Base-by-base conservation (phyloP, 208 protist species). In the Leishmania amazonensis region DNA sequence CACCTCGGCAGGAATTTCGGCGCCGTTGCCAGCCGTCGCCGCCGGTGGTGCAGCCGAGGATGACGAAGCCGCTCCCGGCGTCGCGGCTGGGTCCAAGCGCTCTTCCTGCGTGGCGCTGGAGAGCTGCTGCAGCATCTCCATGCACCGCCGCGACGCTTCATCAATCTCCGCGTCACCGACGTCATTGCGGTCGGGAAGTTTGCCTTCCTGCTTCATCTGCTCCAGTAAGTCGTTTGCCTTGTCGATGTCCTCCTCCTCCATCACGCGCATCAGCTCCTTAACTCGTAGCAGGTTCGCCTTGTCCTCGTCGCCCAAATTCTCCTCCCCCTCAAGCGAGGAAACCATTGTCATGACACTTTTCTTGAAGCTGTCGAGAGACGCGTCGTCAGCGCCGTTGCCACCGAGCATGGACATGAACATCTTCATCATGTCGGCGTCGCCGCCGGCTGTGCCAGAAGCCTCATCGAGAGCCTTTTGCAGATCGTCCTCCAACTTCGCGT, bases 401-500 rank as follows among this genome's bases (percentile, higher is more conserved):
- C 73, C 81, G 31, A 85, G 80, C 51, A 91, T 84, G 54, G 76
- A 80, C 81, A 85, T 85, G 24, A 90, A 83, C 80, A 87, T 89
- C 78, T 88, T 85, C 72, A 87, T 70, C 68, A 87, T 85, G 70
- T 90, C 85, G 9, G 71, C 83, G 13, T 76, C 88, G n/a, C 70
- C 70, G 11, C 79, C 81, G 19, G 51, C 68, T 28, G 67, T 51
- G 24, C 83, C 83, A 35, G 75, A 35, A 13, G 62, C 28, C 42
- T 90, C 87, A 17, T 88, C 76, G 17, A 88, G 79, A 6, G 87
- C 87, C 51, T 87, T 90, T 51, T 92, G 73, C 35, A 94, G 42
- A 28, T 95, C 89, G 40, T 84, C 85, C 57, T 94, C 88, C 4
- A 92, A 80, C 68, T 85, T 83, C 5, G 90, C 89, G 42, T 95